Conservation (phyloP, 768 basidiomycete genomes). For the Xanthoconium purpureum region DNA sequence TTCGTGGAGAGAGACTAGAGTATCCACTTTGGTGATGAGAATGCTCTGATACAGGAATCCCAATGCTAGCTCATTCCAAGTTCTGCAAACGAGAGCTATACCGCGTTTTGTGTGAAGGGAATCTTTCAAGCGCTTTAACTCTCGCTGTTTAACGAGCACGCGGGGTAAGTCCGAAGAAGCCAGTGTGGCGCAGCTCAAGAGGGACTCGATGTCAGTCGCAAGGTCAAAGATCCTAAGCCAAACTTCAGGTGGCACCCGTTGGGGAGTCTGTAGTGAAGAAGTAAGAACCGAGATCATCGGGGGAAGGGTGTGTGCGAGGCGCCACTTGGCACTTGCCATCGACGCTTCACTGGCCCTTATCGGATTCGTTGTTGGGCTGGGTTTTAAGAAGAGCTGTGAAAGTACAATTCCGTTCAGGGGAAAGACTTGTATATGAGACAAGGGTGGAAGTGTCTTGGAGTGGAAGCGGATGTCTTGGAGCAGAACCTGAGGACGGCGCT, state of each 20-base stretch:
- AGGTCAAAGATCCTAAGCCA: slow-evolving; percentile 28
- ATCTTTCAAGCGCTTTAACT: slow-evolving; percentile 12
- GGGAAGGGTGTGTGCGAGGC: background rate
- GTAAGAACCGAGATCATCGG: slow-evolving; percentile 11
- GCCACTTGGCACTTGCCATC: background rate
- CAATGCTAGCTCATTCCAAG: slow-evolving; percentile 21
- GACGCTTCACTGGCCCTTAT: background rate
- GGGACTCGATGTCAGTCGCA: slow-evolving; percentile 13
- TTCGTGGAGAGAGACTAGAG: slow-evolving; percentile 13
- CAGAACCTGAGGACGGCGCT: background rate
- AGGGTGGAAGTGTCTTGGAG: slow-evolving; percentile 15
- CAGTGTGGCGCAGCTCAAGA: slow-evolving; percentile 9
- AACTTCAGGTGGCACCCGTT: slow-evolving; percentile 26
- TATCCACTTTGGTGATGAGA: slow-evolving; percentile 18
- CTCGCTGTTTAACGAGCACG: slow-evolving; percentile 14
- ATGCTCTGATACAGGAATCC: slow-evolving; percentile 25
- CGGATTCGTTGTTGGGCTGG: background rate
- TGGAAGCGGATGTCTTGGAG: background rate
- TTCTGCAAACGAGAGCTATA: slow-evolving; percentile 23
- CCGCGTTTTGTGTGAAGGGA: slow-evolving; percentile 24
- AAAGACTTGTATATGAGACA: slow-evolving; percentile 5
- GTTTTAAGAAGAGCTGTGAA: background rate
- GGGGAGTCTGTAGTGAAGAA: background rate
- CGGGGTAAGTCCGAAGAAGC: slow-evolving; percentile 20
- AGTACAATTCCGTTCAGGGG: background rate